Base-by-base conservation (phyloP, 768 basidiomycete species). In the Macrolepiota dolichaula region DNA sequence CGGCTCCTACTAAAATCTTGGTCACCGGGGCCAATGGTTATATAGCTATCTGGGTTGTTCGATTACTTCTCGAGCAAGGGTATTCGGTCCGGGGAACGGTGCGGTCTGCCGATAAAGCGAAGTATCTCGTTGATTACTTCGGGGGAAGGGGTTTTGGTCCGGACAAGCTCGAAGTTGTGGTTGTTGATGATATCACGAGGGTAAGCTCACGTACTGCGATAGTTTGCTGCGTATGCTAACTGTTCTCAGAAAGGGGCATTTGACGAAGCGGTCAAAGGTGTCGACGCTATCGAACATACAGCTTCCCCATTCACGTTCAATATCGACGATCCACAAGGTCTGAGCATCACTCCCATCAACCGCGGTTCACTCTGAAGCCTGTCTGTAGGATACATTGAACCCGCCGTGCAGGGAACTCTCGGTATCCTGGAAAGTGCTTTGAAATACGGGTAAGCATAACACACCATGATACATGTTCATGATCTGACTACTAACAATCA, bases 231-330 rank as follows among this genome's bases (percentile, higher is more conserved):
- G 25, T 24, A 36, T 36, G 24, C 3, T 53, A 4, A 19, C 47
- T 2, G n/a, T 9, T n/a, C 24, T n/a, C 61, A 86, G 85, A 80
- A 80, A 2, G 84, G 83, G 6, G 89, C 87, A 0, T 95, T 92
- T 63, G 90, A 94, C 69, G 85, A 91, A 54, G 91, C 86, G 0
- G 88, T 93, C 61, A 83, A 86, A 69, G 90, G 81, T 1, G 85
- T 93, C 7, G 86, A 91, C 61, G 92, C 81, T 0, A 83, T 94
- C 54, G 79, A 76, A 38, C 91, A 91, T 66, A 84, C 79, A 3
- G 88, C 88, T 0, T 89, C 88, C 0, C 89, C 89, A 0, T 79
- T 85, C 66, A 74, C 80, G 57, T 62, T 76, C 25, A 72, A 79
- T 1, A 77, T 74, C 1, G 73, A 76, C n/a, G 78, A 85, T 40